Conservation (phyloP, 768 basidiomycete genomes). For the Boletus insuetus region DNA sequence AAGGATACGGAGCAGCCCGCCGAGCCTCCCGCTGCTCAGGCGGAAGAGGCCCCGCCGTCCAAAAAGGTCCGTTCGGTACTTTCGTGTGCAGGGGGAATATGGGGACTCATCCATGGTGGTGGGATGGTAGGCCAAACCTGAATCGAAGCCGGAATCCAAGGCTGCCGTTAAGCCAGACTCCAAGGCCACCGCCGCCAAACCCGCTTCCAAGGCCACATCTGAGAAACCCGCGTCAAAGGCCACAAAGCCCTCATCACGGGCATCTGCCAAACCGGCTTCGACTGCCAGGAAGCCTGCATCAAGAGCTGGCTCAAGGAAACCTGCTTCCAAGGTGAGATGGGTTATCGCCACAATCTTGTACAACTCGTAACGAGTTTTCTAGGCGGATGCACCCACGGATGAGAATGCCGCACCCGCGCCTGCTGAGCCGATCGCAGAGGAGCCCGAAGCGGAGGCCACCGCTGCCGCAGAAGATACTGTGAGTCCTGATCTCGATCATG, state of each 20-base stretch:
- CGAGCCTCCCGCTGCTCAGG: slow-evolving; percentile 35
- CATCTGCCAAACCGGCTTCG: slow-evolving; percentile 43
- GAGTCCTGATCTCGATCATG: slow-evolving; percentile 8
- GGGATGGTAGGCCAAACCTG: slow-evolving; percentile 41
- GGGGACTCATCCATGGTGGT: not conserved
- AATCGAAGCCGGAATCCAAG: slow-evolving; percentile 30
- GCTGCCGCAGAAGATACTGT: slow-evolving; percentile 38
- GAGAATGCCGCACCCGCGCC: slow-evolving; percentile 39
- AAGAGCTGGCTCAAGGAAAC: slow-evolving; percentile 59
- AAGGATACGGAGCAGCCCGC: slow-evolving; percentile 36
- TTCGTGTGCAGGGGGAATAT: slow-evolving; percentile 1
- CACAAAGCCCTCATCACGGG: slow-evolving; percentile 38
- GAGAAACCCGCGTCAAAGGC: slow-evolving; percentile 44
- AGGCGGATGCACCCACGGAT: slow-evolving; percentile 36
- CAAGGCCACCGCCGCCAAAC: slow-evolving; percentile 28
- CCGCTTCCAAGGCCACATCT: slow-evolving; percentile 32
- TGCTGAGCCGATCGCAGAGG: slow-evolving; percentile 53
- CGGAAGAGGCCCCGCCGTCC: slow-evolving; percentile 49
- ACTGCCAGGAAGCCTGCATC: slow-evolving; percentile 53
- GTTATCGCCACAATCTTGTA: not conserved
- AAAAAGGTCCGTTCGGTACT: slow-evolving; percentile 53
- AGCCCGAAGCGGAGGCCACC: slow-evolving; percentile 44
- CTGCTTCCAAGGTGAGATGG: slow-evolving; percentile 53
- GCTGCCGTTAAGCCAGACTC: slow-evolving; percentile 34
- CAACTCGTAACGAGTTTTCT: not conserved